Percentiles rank a stretch among this genome's conserved stretches.
Evolutionary conservation across 2,329 filamentous ascomycete genomes (phyloP).

Genomic region (Aspergillus ibericus): DNA sequence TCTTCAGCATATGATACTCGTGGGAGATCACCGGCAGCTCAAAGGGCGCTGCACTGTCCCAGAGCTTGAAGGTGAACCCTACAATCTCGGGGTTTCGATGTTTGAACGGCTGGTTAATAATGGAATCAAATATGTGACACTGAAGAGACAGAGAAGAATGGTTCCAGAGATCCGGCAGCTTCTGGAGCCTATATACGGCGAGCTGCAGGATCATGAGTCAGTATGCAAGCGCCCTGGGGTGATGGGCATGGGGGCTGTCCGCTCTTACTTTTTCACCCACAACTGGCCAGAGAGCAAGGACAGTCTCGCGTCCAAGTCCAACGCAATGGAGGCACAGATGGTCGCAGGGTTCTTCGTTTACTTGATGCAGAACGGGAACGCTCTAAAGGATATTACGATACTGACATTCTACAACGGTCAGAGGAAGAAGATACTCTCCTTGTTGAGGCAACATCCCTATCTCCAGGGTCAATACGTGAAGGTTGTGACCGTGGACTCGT

Average conservation of each 20-base stretch:
- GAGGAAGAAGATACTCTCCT: slow-evolving; percentile 60
- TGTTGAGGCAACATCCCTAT: slow-evolving; percentile 44
- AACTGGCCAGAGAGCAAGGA: slow-evolving; percentile 65
- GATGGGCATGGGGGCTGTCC: slow-evolving; percentile 62
- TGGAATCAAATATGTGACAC: slow-evolving; percentile 60
- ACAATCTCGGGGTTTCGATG: slow-evolving; percentile 69
- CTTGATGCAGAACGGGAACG: slow-evolving; percentile 66
- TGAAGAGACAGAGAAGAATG: slow-evolving; percentile 72
- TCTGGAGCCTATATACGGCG: slow-evolving; percentile 61
- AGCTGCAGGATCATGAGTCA: slow-evolving; percentile 58
- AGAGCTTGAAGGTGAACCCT: slow-evolving; percentile 61
- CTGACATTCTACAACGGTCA: slow-evolving; percentile 90
- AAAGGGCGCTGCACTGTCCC: slow-evolving; percentile 64
- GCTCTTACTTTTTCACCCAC: slow-evolving; percentile 65
- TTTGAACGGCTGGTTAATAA: slow-evolving; percentile 77
- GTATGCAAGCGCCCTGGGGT: slow-evolving; percentile 57
- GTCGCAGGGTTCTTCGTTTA: slow-evolving; percentile 71
- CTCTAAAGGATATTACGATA: slow-evolving; percentile 66
- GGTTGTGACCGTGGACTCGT: slow-evolving; percentile 81
- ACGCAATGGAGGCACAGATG: slow-evolving; percentile 73
- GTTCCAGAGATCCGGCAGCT: slow-evolving; percentile 65
- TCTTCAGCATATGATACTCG: slow-evolving; percentile 64
- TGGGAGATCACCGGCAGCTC: slow-evolving; percentile 81
- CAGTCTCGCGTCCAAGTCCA: slow-evolving; percentile 65
- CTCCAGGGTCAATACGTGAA: slow-evolving; percentile 53